Evolutionary conservation across 2,329 filamentous ascomycete species (phyloP), one percentile per base, ranked within the genome.

Genomic region (Colletotrichum higginsianum): DNA sequence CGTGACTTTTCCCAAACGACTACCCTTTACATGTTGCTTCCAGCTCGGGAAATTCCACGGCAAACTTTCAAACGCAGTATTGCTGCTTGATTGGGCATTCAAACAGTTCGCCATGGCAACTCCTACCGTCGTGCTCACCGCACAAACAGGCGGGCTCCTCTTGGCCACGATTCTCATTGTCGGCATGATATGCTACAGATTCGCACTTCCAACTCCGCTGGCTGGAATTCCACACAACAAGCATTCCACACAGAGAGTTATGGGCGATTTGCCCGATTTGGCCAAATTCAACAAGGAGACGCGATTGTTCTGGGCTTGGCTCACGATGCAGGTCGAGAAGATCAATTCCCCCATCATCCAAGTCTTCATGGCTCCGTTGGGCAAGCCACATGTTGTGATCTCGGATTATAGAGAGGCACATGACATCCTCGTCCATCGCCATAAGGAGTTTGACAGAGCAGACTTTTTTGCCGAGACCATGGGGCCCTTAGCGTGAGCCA

Each of bases 341-440:
- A 78, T 82, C 56, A 74, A 82, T 5, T 81, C 80, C 11, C 83
- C 85, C 0, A 79, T 88, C 68, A 75, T 82, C 7, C 76, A 77
- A 57, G 40, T 77, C 44, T 77, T 74, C 73, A 60, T 75, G 35
- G 42, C 61, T 4, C 74, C 76, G 12, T 60, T 77, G 2, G 35
- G 30, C 9, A 75, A 73, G 35, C 76, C 76, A 3, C 26, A 57
- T 4, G n/a, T 77, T 9, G 63, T 78, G 12, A 55, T 78, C 26
- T 44, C 75, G 42, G 76, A 78, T 66, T 75, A 69, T 53, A 73
- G 74, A 30, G 76, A 77, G 44, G 16, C 74, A 0, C 70, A 75
- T 30, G 76, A 78, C 57, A 74, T 78, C 8, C 52, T 78, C n/a
- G 56, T 76, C 5, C 69, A 75, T 11, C 73, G 76, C 2, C 69